Evolutionary conservation across 345 rosid genomes (phyloP), one percentile per base, ranked within the genome.

Genomic region (Acer negundo): DNA sequence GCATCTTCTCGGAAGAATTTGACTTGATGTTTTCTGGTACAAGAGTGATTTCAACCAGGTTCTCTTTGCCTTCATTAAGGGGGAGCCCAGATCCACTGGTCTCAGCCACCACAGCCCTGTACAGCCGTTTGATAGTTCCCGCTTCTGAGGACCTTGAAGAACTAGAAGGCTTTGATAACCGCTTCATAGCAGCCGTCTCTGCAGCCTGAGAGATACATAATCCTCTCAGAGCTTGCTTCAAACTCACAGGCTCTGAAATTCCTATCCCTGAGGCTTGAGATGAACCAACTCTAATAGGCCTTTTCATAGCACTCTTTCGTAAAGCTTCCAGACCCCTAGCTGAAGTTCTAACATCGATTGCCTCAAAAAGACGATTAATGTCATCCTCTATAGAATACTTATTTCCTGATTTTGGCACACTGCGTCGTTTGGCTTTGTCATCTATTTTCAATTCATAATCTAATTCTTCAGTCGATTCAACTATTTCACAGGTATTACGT

Each of bases 181-280:
- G 86, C 84, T 92, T 92, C 92, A 85, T 87, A 38, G 97, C 97
- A 77, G 97, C 97, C 92, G 89, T 86, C 80, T 92, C 94, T 1
- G 94, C 91, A 59, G 97, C 97, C 85, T 92, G 97, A 69, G 94
- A 89, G 69, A 92, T 92, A 79, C 90, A 92, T 71, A 92, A 86
- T 42, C 94, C 93, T 81, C 97, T 85, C 76, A 92, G 79, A 44
- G 97, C 97, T 88, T 92, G 97, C 87, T 92, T 92, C 88, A 92
- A 86, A 82, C 89, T 92, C 83, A 80, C 87, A 24, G 85, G 88
- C 77, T 90, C 92, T 9, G 94, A 86, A 77, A 90, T 88, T 69
- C 93, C 97, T 70, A 90, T 92, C 38, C 90, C 90, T 12, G 89
- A 84, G 3, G 86, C 86, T 22, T 87, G 90, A 70, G 89, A 85